phyloP scores from a whole-genome alignment of 805 yeast genomes.

The Nakazawaea laoshanensis region DNA sequence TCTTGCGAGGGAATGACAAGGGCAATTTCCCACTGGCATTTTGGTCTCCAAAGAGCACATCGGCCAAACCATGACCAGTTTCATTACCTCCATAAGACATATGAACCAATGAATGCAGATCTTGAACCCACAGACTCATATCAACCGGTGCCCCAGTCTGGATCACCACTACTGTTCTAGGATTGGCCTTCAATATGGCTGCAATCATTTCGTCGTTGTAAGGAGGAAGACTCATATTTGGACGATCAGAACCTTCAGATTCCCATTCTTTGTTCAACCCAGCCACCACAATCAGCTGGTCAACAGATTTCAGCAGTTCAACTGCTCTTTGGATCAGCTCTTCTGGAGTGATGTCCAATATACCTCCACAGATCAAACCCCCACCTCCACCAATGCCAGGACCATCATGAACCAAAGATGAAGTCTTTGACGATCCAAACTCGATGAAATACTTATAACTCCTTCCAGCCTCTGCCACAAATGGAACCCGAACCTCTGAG shows the following conservation, averaged over 20 bases:
- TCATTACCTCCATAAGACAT: slow-evolving; percentile 33
- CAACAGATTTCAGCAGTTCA: slow-evolving; percentile 23
- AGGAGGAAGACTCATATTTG: slow-evolving; percentile 27
- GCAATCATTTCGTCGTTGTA: slow-evolving; percentile 23
- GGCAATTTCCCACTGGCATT: slow-evolving; percentile 35
- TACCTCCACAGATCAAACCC: slow-evolving; percentile 15
- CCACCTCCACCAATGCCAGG: slow-evolving; percentile 14
- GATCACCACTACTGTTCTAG: slow-evolving; percentile 26
- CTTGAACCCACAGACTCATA: slow-evolving; percentile 29
- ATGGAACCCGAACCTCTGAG: slow-evolving; percentile 33
- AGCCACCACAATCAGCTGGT: slow-evolving; percentile 26
- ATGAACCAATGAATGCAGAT: slow-evolving; percentile 23
- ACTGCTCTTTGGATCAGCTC: slow-evolving; percentile 20
- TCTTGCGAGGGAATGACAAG: slow-evolving; percentile 27
- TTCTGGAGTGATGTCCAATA: slow-evolving; percentile 10
- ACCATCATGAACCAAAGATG: slow-evolving; percentile 3
- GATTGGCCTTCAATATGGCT: slow-evolving; percentile 24
- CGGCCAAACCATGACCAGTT: slow-evolving; percentile 32
- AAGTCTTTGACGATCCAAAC: slow-evolving; percentile 42
- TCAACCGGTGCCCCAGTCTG: slow-evolving; percentile 33
- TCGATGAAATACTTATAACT: slow-evolving; percentile 37
- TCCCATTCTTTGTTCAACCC: slow-evolving; percentile 33
- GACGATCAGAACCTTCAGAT: slow-evolving; percentile 31
- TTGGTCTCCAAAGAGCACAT: slow-evolving; percentile 32
- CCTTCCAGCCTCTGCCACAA: slow-evolving; percentile 33